Evolutionary conservation across 179 eudicot genomes (phyloP).

Genomic region (Spinacia oleracea): DNA sequence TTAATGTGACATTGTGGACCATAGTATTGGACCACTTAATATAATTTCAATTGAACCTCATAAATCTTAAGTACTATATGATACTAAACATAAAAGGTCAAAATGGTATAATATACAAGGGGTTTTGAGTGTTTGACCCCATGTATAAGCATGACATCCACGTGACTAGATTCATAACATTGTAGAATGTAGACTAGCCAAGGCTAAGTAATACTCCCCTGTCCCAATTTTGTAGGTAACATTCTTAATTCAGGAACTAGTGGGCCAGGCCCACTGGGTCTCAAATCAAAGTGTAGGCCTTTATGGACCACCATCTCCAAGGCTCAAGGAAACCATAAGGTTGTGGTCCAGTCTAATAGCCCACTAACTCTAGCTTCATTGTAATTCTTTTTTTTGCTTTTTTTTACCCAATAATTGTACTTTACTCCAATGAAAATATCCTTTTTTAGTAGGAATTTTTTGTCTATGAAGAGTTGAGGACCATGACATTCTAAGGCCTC

Average conservation of each 20-base stretch:
- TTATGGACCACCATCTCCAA: slow-evolving; percentile 48
- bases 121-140: slow-evolving; percentile 17
- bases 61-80: not conserved
- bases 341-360: slow-evolving; percentile 32
- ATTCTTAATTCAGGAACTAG: slow-evolving; percentile 5
- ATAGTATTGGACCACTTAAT: slow-evolving; percentile 10
- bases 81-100: slow-evolving; percentile 14
- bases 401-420: slow-evolving; percentile 26
- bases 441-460: not conserved
- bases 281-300: slow-evolving; percentile 20
- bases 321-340: slow-evolving; percentile 24
- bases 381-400: not conserved
- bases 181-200: slow-evolving; percentile 12
- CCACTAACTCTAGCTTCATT: slow-evolving; percentile 17
- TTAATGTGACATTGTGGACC: slow-evolving; percentile 6
- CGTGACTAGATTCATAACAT: slow-evolving; percentile 16
- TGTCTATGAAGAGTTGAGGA: not conserved
- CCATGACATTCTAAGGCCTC: not conserved
- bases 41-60: not conserved
- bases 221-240: slow-evolving; percentile 12
- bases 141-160: slow-evolving; percentile 10
- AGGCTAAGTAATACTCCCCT: not conserved
- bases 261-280: slow-evolving; percentile 31
- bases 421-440: slow-evolving; percentile 1
- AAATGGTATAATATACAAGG: not conserved